These are phyloP conservation scores for Helicocarpus griseus DNA, from an alignment of 2,329 filamentous ascomycete genomes.

Conservation along the genomic window DNA sequence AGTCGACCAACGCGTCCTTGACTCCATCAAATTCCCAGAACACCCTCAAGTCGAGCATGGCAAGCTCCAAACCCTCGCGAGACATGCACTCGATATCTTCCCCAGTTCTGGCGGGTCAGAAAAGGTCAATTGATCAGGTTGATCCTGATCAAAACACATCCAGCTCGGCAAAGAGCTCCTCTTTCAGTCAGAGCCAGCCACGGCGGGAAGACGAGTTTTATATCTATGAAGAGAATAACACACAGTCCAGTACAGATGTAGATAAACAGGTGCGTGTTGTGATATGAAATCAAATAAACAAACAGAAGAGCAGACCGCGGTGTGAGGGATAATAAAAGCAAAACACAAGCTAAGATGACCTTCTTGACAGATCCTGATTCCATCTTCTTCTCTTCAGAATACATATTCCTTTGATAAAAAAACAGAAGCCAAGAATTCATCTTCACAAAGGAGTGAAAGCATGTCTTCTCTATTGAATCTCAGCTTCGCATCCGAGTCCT, in stretches of 20 bases:
- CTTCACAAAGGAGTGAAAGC: constrained; percentile 7
- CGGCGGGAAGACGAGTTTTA: constrained; percentile 13
- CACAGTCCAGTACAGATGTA: constrained; percentile 10
- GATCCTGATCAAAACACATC: constrained; percentile 15
- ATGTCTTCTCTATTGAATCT: constrained; percentile 14
- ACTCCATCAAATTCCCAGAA: constrained; percentile 20
- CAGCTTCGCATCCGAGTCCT: constrained; percentile 12
- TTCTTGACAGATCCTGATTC: constrained; percentile 2
- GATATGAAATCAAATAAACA: background rate
- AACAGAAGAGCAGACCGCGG: background rate
- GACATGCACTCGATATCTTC: constrained; percentile 18
- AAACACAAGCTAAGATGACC: background rate
- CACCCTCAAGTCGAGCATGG: constrained; percentile 12
- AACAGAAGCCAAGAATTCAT: background rate
- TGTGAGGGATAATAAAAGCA: background rate
- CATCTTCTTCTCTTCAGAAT: background rate
- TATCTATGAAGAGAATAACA: constrained; percentile 15
- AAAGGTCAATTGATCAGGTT: constrained; percentile 31
- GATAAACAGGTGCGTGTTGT: constrained; percentile 13
- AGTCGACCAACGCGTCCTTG: constrained; percentile 32
- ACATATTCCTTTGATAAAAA: background rate
- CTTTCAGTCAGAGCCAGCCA: constrained; percentile 12
- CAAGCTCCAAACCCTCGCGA: constrained; percentile 18
- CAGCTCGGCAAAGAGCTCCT: constrained; percentile 15
- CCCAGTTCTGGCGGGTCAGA: constrained; percentile 28